Evolutionary conservation across 1,284 basidiomycete genomes (phyloP), one percentile per base, ranked within the genome.

Genomic region (Crucibulum parvulum): DNA sequence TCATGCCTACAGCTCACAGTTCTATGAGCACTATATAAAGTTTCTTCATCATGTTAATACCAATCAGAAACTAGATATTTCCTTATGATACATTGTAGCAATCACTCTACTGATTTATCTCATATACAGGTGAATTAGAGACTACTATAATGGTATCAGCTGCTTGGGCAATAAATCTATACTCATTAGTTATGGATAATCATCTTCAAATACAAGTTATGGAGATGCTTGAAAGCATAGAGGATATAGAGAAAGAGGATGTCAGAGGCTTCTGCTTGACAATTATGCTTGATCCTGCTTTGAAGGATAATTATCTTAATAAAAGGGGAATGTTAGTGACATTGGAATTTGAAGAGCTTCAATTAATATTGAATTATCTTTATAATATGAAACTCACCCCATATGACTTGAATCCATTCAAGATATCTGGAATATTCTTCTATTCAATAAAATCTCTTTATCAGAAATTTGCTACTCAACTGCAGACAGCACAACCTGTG

Each of bases 11-110:
- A 61, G 60, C 18, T 31, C 62, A 9, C 57, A 56, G 13, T 65
- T 59, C 39, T 66, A 64, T 35, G 59, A 63, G 38, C 53, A 56
- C 16, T 66, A 62, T 50, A 66, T 66, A 53, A 62, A 62, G n/a
- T 64, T 62, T 39, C 53, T 64, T 39, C 64, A 66, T 53, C 11
- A 48, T 7, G 47, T 66, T 15, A 66, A 64, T 51, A 65, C 61
- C 4, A 67, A 65, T 52, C 50, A 56, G 16, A 65, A 65, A 37
- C 16, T 60, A 15, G 61, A 61, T 67, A 10, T 16, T 52, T 55
- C 31, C 24, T 41, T 11, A 43, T 43, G 39, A 43, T 18, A 11
- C 37, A 50, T 6, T 58, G 15, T 43, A 36, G 48, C n/a, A n/a
- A n/a, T n/a, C n/a, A n/a, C 41, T 10, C 37, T 7, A 39, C 16